phyloP scores from a whole-genome alignment of 148 eudicot genomes.

The Arctostaphylos glauca region DNA sequence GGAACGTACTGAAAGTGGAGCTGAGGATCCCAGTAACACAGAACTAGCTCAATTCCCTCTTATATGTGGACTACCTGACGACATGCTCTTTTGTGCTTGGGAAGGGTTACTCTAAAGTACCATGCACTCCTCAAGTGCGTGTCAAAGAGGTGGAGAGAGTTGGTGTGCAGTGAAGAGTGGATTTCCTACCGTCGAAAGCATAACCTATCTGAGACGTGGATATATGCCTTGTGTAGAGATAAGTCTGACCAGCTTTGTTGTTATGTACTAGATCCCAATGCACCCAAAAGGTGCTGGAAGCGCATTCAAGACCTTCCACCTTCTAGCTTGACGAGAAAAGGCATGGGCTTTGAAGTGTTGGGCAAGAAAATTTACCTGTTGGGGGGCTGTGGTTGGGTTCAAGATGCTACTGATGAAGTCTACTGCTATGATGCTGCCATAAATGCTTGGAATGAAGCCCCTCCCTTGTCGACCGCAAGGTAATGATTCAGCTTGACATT shows the following conservation, averaged over 20 bases:
- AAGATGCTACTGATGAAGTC: slow-evolving; percentile 80
- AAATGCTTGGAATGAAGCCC: slow-evolving; percentile 64
- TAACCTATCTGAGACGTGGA: slow-evolving; percentile 66
- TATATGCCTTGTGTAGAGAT: slow-evolving; percentile 85
- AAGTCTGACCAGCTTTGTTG: slow-evolving; percentile 55
- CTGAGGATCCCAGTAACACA: slow-evolving; percentile 15
- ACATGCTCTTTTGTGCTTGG: slow-evolving; percentile 70
- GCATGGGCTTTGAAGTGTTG: slow-evolving; percentile 70
- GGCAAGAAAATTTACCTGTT: slow-evolving; percentile 64
- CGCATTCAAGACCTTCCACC: slow-evolving; percentile 48
- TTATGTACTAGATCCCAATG: slow-evolving; percentile 60
- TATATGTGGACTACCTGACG: slow-evolving; percentile 76
- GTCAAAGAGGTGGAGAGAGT: slow-evolving; percentile 78
- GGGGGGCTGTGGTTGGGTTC: slow-evolving; percentile 89
- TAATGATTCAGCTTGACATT: slow-evolving; percentile 11
- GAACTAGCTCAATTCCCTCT: slow-evolving; percentile 33
- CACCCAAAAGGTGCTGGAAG: slow-evolving; percentile 61
- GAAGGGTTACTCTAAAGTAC: slow-evolving; percentile 73
- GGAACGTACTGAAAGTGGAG: slow-evolving; percentile 31
- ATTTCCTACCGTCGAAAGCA: slow-evolving; percentile 52
- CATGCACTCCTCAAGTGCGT: slow-evolving; percentile 72
- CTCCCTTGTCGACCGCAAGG: slow-evolving; percentile 74
- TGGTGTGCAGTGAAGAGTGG: slow-evolving; percentile 70
- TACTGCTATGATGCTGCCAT: slow-evolving; percentile 72
- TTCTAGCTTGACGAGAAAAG: slow-evolving; percentile 69